Evolutionary conservation across 78 protist species (phyloP).

Genomic region (Planoprotostelium fungivorum): DNA sequence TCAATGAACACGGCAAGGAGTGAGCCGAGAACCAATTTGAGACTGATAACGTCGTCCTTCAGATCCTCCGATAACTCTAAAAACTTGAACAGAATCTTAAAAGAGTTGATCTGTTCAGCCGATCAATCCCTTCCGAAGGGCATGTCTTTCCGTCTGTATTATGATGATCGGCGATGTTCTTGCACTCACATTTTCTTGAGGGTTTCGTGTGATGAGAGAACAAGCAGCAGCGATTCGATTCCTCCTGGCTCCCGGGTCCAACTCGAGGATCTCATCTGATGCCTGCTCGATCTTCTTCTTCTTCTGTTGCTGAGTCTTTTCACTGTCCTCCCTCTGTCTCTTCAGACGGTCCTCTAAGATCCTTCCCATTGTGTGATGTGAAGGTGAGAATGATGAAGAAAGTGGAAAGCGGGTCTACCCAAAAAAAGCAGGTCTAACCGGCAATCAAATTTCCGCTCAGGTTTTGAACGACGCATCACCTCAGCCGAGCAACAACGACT

Average conservation of each 20-base stretch:
- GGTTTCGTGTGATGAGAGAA: background rate
- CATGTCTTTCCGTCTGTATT: too few relatives aligned
- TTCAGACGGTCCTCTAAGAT: too few relatives aligned
- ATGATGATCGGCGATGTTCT: background rate
- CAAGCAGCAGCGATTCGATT: background rate
- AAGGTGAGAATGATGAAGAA: too few relatives aligned
- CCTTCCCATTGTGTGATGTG: too few relatives aligned
- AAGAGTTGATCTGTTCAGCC: background rate
- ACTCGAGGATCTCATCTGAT: background rate
- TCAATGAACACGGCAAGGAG: background rate
- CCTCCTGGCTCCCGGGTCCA: background rate
- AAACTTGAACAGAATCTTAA: background rate
- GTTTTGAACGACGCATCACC: too few relatives aligned
- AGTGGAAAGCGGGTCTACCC: too few relatives aligned
- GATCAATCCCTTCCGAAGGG: too few relatives aligned
- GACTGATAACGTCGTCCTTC: background rate
- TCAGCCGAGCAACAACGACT: too few relatives aligned
- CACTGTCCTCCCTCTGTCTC: background rate
- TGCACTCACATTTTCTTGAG: background rate
- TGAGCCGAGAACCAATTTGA: background rate
- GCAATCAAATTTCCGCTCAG: too few relatives aligned
- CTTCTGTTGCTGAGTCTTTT: background rate
- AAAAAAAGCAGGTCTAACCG: too few relatives aligned
- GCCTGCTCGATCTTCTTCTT: background rate
- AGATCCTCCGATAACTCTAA: background rate